phyloP scores from a whole-genome alignment of 148 eudicot genomes.

The Vaccinium darrowii region DNA sequence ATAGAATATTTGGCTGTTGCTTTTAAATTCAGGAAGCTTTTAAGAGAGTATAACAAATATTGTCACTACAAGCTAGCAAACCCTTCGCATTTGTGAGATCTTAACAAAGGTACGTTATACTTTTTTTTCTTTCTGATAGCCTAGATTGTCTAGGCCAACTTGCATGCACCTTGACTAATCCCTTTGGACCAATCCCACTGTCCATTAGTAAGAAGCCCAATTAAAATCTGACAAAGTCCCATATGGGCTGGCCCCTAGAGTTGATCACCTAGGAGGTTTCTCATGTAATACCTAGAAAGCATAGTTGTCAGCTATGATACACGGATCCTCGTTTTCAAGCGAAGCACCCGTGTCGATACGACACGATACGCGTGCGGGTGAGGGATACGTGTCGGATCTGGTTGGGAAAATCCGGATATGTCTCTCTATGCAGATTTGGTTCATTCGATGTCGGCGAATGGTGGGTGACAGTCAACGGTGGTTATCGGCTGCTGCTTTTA shows the following conservation, averaged over 20 bases:
- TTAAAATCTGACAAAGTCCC: neutral
- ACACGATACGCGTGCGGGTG: no score
- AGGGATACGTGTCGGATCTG: no score
- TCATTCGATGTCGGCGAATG: no score
- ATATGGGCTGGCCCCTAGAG: neutral
- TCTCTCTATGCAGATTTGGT: no score
- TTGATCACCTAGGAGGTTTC: neutral
- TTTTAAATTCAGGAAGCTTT: neutral
- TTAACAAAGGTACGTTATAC: neutral
- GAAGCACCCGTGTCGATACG: no score
- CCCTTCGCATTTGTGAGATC: neutral
- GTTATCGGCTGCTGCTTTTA: no score
- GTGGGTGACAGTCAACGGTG: no score
- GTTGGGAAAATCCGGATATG: no score
- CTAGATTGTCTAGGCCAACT: neutral
- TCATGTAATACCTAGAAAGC: neutral
- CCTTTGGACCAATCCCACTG: neutral
- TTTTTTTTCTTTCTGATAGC: neutral
- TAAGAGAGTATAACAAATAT: neutral
- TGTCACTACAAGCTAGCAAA: neutral
- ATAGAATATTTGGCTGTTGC: neutral
- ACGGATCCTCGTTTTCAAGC: no score
- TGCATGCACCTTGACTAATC: neutral
- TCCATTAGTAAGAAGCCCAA: neutral
- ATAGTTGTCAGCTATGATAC: no score